Evolutionary conservation across 805 yeast species (phyloP), one percentile per base, ranked within the genome.

Genomic region (Candida pseudofarinosa): DNA sequence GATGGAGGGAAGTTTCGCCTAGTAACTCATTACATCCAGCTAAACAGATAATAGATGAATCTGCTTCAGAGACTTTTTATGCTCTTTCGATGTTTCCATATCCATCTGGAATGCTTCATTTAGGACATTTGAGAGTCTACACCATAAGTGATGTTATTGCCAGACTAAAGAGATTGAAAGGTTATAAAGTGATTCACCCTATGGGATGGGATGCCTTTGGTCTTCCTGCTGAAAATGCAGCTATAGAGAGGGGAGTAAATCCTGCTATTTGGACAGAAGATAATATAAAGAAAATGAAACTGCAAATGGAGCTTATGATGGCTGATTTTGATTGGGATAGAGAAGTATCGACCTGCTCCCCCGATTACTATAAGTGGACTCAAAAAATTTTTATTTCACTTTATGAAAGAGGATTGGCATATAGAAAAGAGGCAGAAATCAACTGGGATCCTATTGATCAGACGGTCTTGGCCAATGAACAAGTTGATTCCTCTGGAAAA

Each of bases 131-230:
- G 35, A 71, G 99, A 41, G 99, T 93, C 0, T 93, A 87, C 62
- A 85, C 97, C 0, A 88, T 93, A 23, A 81, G 90, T 52, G 99
- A 93, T 61, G 84, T 81, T 2, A 58, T 93, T 33, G 76, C 95
- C 1, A 70, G 98, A 50, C 91, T 77, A 60, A 77, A 87, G 50
- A 71, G 93, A 49, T 74, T 87, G 64, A 77, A 76, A 39, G 97
- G 97, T 1, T 76, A 73, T 51, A 67, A 81, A 32, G 96, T 91
- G 12, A 71, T 91, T 2, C 96, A 93, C 58, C 97, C 98, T 0
- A 90, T 93, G 95, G 99, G 99, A 0, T 93, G 97, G 97, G 99
- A 93, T 69, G 96, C 98, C 0, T 93, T 93, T 72, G 99, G 99
- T 1, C 70, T 93, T 19, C 99, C 99, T 0, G 99, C 99, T 0